Conservation (phyloP, 2,329 filamentous ascomycete species). For the Coniochaeta hoffmannii region DNA sequence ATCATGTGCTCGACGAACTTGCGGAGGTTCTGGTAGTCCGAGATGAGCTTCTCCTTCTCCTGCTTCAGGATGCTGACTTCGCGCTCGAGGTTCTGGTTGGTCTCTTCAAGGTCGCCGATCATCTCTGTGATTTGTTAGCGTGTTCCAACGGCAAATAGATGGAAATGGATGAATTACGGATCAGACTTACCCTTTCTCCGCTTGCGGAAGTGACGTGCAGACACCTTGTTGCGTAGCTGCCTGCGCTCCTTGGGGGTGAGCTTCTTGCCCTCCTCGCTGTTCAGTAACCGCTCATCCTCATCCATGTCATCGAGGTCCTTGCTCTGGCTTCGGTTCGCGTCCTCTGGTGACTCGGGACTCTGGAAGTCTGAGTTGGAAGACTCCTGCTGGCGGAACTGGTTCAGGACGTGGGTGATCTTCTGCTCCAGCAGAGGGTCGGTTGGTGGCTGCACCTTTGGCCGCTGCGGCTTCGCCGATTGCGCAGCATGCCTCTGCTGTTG, state of each 20-base stretch:
- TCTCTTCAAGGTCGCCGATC: slow-evolving; percentile 86
- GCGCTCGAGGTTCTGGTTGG: slow-evolving; percentile 55
- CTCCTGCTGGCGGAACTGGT: slow-evolving; percentile 73
- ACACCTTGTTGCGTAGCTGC: slow-evolving; percentile 98
- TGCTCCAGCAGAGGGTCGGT: slow-evolving; percentile 75
- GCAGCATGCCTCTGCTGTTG: slow-evolving; percentile 24
- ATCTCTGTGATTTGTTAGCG: slow-evolving; percentile 68
- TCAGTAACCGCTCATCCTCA: slow-evolving; percentile 85
- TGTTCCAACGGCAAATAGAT: not conserved
- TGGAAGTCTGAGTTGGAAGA: slow-evolving; percentile 18
- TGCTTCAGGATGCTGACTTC: slow-evolving; percentile 66
- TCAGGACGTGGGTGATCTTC: slow-evolving; percentile 86
- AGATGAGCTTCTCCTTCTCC: not conserved
- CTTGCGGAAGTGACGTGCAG: slow-evolving; percentile 94
- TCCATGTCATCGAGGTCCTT: slow-evolving; percentile 98
- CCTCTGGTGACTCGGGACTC: slow-evolving; percentile 43
- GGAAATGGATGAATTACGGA: not conserved
- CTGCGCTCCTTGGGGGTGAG: slow-evolving; percentile 95
- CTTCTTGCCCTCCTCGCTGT: slow-evolving; percentile 98
- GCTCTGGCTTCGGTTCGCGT: slow-evolving; percentile 58
- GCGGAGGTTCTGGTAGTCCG: slow-evolving; percentile 59
- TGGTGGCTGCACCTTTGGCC: slow-evolving; percentile 27
- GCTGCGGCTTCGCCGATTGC: not conserved
- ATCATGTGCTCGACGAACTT: slow-evolving; percentile 2
- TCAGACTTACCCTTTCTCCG: slow-evolving; percentile 91